Evolutionary conservation across 176 grass and related monocot species (phyloP), one percentile per base, ranked within the genome.

Genomic region (Lolium multiflorum): DNA sequence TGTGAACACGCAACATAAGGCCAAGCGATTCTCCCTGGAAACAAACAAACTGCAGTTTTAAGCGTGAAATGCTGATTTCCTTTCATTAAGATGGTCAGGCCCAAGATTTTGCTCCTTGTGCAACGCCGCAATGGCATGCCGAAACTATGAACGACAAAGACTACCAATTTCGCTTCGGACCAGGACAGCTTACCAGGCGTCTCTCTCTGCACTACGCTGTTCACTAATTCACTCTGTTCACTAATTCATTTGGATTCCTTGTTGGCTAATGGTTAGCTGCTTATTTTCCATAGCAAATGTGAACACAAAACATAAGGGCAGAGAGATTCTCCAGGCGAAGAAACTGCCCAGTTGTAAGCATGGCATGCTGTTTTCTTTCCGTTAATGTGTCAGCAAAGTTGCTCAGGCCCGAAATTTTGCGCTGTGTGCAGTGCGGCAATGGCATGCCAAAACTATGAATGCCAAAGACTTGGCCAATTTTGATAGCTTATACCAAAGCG

Each of bases 361-460:
- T 43, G 18, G 6, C 10, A 24, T 12, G 35, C 50, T 81, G 47
- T 7, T 74, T 81, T 81, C 38, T 28, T 41, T 81, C 13, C 16
- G 6, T 38, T 41, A 9, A 37, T 21, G 24, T n/a, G 24, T 18
- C 15, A 75, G 11, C 58, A 28, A 11, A 39, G 41, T 81, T 85
- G 69, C 6, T 2, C 22, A 46, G 16, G 31, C 15, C 20, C 8
- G 56, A 56, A 14, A 57, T 1, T 21, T 72, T 24, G 69, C 41
- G 21, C 69, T 47, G 24, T 47, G 39, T 47, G 41, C 37, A 47
- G 74, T 63, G 47, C 6, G 4, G 14, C 56, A 25, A 37, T 28
- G 17, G 10, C 9, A 85, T 75, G 65, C 20, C 67, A 44, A 59
- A 72, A 71, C 81, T 60, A n/a, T 26, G 38, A 44, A 31, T 41